A percentile compares a stretch with the other conserved stretches of the same genome.
These are phyloP conservation scores for Flaveria robusta DNA, from an alignment of 129 eudicot species.

Conservation along the genomic window DNA sequence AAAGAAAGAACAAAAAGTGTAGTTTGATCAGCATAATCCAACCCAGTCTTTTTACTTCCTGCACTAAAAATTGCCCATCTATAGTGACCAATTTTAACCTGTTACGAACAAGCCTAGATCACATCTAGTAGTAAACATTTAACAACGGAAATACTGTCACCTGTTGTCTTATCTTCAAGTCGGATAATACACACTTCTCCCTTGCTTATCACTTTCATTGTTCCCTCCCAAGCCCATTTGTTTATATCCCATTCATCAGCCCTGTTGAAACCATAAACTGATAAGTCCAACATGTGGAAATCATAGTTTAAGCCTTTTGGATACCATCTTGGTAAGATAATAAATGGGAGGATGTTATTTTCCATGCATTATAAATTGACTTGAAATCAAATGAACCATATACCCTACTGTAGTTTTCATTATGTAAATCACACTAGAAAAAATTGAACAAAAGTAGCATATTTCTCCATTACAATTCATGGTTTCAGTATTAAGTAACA, in stretches of 20 bases:
- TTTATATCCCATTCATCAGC: slow-evolving; percentile 99
- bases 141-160: slow-evolving; percentile 30
- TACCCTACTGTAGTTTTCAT: slow-evolving; percentile 8
- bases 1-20: not conserved
- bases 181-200: slow-evolving; percentile 96
- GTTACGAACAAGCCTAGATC: not conserved
- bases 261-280: slow-evolving; percentile 40
- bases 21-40: not conserved
- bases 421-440: slow-evolving; percentile 5
- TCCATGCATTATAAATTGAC: not conserved
- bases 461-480: slow-evolving; percentile 3
- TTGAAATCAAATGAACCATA: slow-evolving; percentile 2
- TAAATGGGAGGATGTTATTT: not conserved
- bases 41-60: not conserved
- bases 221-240: slow-evolving; percentile 99
- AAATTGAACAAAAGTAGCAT: slow-evolving; percentile 2
- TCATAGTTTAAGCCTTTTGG: not conserved
- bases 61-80: not conserved
- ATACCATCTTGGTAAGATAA: slow-evolving; percentile 14
- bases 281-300: slow-evolving; percentile 14
- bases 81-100: not conserved
- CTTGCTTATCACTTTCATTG: slow-evolving; percentile 84
- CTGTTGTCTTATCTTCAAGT: slow-evolving; percentile 89
- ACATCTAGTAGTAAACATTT: slow-evolving; percentile 13
- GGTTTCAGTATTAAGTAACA: not conserved